Percentiles rank a stretch among this genome's conserved stretches.
These are phyloP conservation scores for Herpetospermum pedunculosum DNA, from an alignment of 306 rosid species.

Conservation along the genomic window DNA sequence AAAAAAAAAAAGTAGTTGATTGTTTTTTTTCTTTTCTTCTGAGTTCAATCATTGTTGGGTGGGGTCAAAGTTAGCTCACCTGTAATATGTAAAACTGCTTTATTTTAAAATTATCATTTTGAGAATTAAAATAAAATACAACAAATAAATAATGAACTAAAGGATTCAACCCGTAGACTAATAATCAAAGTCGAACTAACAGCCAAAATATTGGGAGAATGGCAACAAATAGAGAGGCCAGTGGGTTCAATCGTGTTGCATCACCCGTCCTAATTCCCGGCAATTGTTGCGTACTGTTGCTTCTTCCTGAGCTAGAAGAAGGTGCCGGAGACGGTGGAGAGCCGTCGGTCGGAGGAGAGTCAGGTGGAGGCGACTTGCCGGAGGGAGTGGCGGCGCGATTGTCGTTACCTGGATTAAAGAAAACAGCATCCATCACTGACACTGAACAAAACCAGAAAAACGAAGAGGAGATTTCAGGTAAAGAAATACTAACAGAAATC, in stretches of 20 bases:
- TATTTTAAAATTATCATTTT: neutral
- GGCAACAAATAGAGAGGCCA: slow-evolving; percentile 11
- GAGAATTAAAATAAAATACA: neutral
- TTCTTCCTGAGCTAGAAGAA: neutral
- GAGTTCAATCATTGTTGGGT: too few relatives aligned
- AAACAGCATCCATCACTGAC: neutral
- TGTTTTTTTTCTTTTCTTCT: too few relatives aligned
- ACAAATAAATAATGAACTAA: neutral
- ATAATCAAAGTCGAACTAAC: slow-evolving; percentile 20
- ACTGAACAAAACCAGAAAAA: neutral
- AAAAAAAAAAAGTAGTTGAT: too few relatives aligned
- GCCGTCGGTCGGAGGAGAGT: slow-evolving; percentile 19
- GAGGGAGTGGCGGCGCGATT: neutral
- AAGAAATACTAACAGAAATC: slow-evolving; percentile 58
- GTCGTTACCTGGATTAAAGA: neutral
- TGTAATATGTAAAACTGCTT: too few relatives aligned
- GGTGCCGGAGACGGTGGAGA: slow-evolving; percentile 20
- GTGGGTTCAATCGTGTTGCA: slow-evolving; percentile 27
- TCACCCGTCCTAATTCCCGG: neutral
- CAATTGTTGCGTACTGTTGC: neutral
- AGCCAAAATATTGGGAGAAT: slow-evolving; percentile 26
- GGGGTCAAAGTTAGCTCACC: too few relatives aligned
- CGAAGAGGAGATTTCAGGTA: neutral
- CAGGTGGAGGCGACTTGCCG: too few relatives aligned
- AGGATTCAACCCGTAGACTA: neutral